phyloP scores from a whole-genome alignment of 1,284 basidiomycete genomes.

The Fistulina hepatica region DNA sequence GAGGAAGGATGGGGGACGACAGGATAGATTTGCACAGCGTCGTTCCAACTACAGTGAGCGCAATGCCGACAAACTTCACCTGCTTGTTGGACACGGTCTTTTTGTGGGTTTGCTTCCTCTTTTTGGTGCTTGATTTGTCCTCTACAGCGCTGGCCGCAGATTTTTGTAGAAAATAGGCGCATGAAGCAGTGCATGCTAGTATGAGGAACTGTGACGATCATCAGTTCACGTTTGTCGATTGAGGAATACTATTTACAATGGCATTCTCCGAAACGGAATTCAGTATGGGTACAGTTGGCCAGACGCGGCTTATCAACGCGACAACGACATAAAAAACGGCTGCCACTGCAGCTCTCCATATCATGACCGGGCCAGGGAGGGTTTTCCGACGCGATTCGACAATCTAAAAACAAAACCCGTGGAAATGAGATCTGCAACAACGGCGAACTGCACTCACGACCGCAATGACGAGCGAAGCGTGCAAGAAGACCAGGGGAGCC shows the following conservation, averaged over 20 bases:
- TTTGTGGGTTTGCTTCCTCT: constrained; percentile 13
- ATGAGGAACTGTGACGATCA: background rate
- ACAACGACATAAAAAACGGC: background rate
- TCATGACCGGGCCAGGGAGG: background rate
- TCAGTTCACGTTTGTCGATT: too few relatives aligned
- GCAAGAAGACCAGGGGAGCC: constrained; percentile 27
- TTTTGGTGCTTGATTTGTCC: constrained; percentile 13
- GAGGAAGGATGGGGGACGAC: constrained; percentile 42
- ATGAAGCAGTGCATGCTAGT: background rate
- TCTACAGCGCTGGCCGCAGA: background rate
- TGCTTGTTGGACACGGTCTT: constrained; percentile 14
- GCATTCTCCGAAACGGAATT: too few relatives aligned
- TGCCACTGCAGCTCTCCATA: background rate
- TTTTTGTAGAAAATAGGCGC: background rate
- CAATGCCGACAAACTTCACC: constrained; percentile 24
- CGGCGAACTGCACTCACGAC: background rate
- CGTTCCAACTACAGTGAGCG: constrained; percentile 26
- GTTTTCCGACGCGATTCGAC: background rate
- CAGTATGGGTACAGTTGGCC: too few relatives aligned
- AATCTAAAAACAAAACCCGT: background rate
- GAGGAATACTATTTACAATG: too few relatives aligned
- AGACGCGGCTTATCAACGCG: background rate
- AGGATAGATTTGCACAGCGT: constrained; percentile 19
- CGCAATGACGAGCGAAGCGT: constrained; percentile 10
- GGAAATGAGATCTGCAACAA: constrained; percentile 4